Evolutionary conservation across 2,329 filamentous ascomycete genomes (phyloP), one percentile per base, ranked within the genome.

Genomic region (Colletotrichum paranaense): DNA sequence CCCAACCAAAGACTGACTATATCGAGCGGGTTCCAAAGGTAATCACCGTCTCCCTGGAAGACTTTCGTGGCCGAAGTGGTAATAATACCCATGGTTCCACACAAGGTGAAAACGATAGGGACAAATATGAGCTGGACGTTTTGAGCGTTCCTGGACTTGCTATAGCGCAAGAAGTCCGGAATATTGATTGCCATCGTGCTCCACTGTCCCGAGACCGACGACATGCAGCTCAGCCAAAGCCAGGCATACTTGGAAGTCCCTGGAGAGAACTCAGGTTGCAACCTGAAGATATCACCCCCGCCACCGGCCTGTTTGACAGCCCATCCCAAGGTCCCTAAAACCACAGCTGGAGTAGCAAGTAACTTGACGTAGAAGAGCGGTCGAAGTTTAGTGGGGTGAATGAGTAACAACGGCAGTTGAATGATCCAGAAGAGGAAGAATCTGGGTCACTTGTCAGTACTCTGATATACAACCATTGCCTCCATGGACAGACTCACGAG

Each of bases 361-460:
- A 75, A 91, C 2, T 88, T 87, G n/a, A 89, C 82, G 1, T 90
- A 68, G 74, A 90, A 90, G 53, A 91, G 77, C 77, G 84, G 89
- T 59, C 87, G 82, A 19, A 92, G 82, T 62, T 84, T 86, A 66
- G 87, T 87, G 1, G 88, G 87, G 38, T 88, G 88, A 74, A 91
- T 89, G 67, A 89, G 80, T 9, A 91, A 78, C 55, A 91, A 80
- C 74, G 82, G 88, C 14, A 90, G 80, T 76, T 90, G 88, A 1
- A 89, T 77, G 0, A 86, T 78, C 87, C 87, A 90, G 78, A 89
- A 90, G n/a, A 92, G 76, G 73, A 92, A 87, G 76, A 84, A 92
- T 85, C 14, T 87, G 87, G 3, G 46, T 16, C 12, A 7, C 2
- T 57, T 3, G 55, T 73, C 19, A 73, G 60, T 32, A 19, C n/a